Evolutionary conservation across 495 filamentous ascomycete genomes (phyloP).

Genomic region (Hypoxylon rickii): DNA sequence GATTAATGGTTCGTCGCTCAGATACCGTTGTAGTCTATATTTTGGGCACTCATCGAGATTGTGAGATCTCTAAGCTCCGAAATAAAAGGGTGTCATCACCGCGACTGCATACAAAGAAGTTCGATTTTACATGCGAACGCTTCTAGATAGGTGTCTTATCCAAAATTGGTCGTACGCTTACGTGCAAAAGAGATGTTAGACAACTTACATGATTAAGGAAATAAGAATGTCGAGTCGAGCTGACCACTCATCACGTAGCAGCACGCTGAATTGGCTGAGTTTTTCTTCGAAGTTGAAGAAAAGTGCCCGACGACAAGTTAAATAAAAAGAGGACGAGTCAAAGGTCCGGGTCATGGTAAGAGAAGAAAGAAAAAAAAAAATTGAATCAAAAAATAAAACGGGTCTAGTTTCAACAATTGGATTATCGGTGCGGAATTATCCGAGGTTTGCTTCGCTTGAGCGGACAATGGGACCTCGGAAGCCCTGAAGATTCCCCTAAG

Average conservation of each 20-base stretch:
- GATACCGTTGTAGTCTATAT: slow-evolving; percentile 99
- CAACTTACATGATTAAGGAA: slow-evolving; percentile 13
- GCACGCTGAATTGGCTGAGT: background rate
- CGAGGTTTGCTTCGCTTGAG: background rate
- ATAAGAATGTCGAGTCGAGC: background rate
- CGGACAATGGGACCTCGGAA: background rate
- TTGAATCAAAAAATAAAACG: background rate
- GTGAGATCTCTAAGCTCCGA: slow-evolving; percentile 72
- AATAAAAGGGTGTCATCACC: slow-evolving; percentile 62
- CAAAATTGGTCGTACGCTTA: background rate
- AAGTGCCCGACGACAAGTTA: too few relatives aligned
- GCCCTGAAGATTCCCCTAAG: too few relatives aligned
- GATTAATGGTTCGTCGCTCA: slow-evolving; percentile 63
- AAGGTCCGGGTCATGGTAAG: slow-evolving; percentile 14
- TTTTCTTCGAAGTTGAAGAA: too few relatives aligned
- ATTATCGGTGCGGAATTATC: slow-evolving; percentile 25
- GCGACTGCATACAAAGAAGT: slow-evolving; percentile 36
- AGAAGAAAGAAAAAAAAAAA: slow-evolving; percentile 3
- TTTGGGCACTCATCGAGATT: slow-evolving; percentile 74
- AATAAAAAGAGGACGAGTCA: slow-evolving; percentile 7
- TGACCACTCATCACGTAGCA: slow-evolving; percentile 2
- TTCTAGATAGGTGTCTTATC: background rate
- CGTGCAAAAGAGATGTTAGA: background rate
- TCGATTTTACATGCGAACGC: background rate
- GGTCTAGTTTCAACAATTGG: slow-evolving; percentile 20